These are phyloP conservation scores for Pittosporum tobira DNA, from an alignment of 129 eudicot genomes.

Conservation along the genomic window DNA sequence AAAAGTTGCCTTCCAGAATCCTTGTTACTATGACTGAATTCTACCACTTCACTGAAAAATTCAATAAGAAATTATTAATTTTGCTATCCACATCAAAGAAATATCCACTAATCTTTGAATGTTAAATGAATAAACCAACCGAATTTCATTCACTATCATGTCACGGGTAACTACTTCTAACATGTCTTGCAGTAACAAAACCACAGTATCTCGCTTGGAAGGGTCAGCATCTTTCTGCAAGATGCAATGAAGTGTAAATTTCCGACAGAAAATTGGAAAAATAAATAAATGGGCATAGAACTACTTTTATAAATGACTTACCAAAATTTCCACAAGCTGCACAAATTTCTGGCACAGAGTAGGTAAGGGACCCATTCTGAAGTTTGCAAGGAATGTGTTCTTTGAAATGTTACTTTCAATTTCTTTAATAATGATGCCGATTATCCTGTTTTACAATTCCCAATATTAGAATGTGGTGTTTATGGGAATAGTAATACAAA, in stretches of 20 bases:
- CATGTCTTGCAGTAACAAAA: conserved; percentile 87
- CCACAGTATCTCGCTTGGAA: conserved; percentile 65
- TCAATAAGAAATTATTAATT: neutral
- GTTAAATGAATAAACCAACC: conserved; percentile 37
- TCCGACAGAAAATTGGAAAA: conserved; percentile 4
- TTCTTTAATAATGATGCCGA: conserved; percentile 68
- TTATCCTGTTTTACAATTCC: conserved; percentile 52
- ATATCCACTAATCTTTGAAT: neutral
- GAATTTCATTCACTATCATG: conserved; percentile 91
- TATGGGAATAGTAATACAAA: neutral
- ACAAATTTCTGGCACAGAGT: conserved; percentile 74
- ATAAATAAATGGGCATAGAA: conserved; percentile 7
- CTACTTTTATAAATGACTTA: conserved; percentile 26
- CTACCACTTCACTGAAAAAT: conserved; percentile 68
- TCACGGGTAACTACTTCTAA: conserved; percentile 91
- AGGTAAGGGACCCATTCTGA: conserved; percentile 81
- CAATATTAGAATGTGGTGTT: conserved; percentile 12
- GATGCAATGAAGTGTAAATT: conserved; percentile 6
- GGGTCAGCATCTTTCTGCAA: conserved; percentile 78
- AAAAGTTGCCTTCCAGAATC: conserved; percentile 88
- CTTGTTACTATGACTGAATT: conserved; percentile 70
- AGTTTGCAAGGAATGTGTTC: conserved; percentile 62
- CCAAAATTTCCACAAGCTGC: conserved; percentile 77
- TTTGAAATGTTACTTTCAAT: conserved; percentile 72
- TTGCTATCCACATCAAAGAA: neutral